Evolutionary conservation across 345 rosid species (phyloP).

Genomic region (Brassica incana): DNA sequence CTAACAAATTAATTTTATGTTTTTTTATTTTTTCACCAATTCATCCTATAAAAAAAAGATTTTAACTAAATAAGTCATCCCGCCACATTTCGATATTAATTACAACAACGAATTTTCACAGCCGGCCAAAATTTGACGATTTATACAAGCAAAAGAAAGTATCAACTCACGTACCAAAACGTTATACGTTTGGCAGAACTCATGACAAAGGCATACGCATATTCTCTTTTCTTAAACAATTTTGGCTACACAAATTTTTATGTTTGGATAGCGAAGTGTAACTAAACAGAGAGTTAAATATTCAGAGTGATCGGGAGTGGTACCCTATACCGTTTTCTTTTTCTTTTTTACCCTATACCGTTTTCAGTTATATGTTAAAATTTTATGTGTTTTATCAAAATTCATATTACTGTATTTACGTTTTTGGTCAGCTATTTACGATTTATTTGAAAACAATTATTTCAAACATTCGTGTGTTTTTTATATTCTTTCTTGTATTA

Average conservation of each 20-base stretch:
- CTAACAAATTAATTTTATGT: too few relatives aligned
- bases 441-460: not conserved
- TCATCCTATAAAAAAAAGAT: not conserved
- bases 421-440: not conserved
- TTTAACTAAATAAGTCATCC: not conserved
- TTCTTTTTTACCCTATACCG: not conserved
- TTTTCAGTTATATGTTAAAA: not conserved
- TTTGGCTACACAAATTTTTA: not conserved
- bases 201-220: not conserved
- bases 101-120: constrained; percentile 8
- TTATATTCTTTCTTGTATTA: not conserved
- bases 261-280: constrained; percentile 9
- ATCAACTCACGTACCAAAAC: constrained; percentile 11
- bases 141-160: constrained; percentile 1
- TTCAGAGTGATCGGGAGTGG: not conserved
- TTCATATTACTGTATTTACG: not conserved
- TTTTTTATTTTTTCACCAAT: too few relatives aligned
- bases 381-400: not conserved
- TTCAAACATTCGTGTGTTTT: not conserved
- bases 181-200: constrained; percentile 17
- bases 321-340: not conserved
- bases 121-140: constrained; percentile 25
- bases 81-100: constrained; percentile 31
- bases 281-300: not conserved
- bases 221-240: not conserved